Evolutionary conservation across 495 filamentous ascomycete genomes (phyloP).

Genomic region (Friedmanniomyces endolithicus): DNA sequence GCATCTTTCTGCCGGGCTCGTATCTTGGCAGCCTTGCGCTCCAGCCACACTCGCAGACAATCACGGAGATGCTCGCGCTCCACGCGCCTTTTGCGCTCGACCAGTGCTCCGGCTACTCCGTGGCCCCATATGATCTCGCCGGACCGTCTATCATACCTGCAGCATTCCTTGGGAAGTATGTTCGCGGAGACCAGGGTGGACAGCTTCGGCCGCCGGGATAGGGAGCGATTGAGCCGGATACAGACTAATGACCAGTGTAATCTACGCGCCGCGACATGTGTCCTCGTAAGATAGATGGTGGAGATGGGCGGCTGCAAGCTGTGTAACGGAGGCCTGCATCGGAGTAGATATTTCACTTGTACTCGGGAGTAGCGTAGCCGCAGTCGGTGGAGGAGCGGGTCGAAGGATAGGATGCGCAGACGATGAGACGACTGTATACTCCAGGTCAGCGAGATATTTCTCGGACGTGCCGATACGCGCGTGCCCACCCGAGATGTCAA

Average conservation of each 20-base stretch:
- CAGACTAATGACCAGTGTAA: conserved; percentile 19
- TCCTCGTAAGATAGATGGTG: conserved; percentile 20
- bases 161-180: conserved; percentile 23
- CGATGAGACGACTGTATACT: conserved; percentile 16
- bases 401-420: conserved; percentile 15
- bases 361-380: conserved; percentile 11
- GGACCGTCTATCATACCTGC: conserved; percentile 12
- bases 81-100: conserved; percentile 19
- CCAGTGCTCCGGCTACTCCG: conserved; percentile 17
- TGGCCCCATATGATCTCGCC: conserved; percentile 18
- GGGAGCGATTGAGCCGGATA: conserved; percentile 18
- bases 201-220: conserved; percentile 17
- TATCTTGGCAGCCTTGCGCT: conserved; percentile 19
- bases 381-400: conserved; percentile 21
- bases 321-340: conserved; percentile 14
- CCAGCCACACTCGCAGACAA: conserved; percentile 21
- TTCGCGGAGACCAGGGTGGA: conserved; percentile 15
- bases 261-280: conserved; percentile 19
- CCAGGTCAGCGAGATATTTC: not conserved
- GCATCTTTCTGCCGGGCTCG: conserved; percentile 14
- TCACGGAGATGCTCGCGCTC: conserved; percentile 22
- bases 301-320: conserved; percentile 16
- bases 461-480: not conserved
- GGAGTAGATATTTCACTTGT: conserved; percentile 13
- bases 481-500: conserved; percentile 13